These are phyloP conservation scores for Starmerella powellii DNA, from an alignment of 805 yeast genomes.

Conservation along the genomic window DNA sequence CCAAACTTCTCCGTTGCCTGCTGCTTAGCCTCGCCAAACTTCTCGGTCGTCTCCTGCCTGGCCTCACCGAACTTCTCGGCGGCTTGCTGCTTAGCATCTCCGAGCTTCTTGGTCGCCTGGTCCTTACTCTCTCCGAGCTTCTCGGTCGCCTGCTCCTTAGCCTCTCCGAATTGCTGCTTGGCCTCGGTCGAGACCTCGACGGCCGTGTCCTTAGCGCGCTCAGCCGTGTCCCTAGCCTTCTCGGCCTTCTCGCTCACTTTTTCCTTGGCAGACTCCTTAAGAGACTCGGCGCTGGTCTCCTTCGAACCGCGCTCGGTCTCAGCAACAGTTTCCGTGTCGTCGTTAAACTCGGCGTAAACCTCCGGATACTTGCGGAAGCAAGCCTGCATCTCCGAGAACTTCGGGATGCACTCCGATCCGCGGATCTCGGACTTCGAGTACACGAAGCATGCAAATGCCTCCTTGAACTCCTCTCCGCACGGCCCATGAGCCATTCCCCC, in stretches of 20 bases:
- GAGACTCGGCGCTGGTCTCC: no score
- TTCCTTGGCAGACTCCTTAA: no score
- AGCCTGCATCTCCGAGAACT: slow-evolving; percentile 81
- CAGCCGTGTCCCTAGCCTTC: no score
- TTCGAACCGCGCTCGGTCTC: slow-evolving; percentile 1
- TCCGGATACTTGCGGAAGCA: slow-evolving; percentile 93
- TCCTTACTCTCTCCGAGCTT: slow-evolving; percentile 2
- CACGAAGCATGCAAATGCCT: slow-evolving; percentile 88
- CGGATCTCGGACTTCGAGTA: slow-evolving; percentile 91
- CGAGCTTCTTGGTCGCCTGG: neutral
- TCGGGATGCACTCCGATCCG: slow-evolving; percentile 88
- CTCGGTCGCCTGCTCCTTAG: neutral
- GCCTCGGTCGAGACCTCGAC: neutral
- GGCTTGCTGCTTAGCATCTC: neutral
- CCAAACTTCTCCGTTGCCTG: neutral
- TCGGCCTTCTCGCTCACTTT: neutral
- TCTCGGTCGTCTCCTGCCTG: slow-evolving; percentile 2
- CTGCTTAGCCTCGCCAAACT: neutral
- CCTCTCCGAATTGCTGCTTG: neutral
- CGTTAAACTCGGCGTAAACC: slow-evolving; percentile 77
- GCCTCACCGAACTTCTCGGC: slow-evolving; percentile 4
- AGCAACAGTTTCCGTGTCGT: slow-evolving; percentile 34
- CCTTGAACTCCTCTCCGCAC: slow-evolving; percentile 91
- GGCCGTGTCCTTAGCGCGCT: neutral
- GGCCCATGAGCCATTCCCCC: slow-evolving; percentile 99